phyloP scores from a whole-genome alignment of 352 stramenopile species.

The Phytophthora megakarya region DNA sequence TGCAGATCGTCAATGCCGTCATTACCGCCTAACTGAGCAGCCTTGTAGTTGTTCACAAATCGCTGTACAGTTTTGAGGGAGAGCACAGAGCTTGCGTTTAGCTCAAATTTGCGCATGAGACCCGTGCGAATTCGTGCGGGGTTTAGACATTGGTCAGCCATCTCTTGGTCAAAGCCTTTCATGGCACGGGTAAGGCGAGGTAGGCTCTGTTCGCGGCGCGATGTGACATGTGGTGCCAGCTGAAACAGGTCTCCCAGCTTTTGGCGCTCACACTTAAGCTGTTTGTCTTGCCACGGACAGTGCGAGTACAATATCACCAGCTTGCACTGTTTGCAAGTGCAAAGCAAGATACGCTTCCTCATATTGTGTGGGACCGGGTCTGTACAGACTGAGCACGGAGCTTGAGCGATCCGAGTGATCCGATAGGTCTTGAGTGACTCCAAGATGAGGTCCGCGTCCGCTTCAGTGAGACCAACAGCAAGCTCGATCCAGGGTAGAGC shows the following conservation, averaged over 20 bases:
- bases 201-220: background rate
- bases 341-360: constrained; percentile 5
- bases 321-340: constrained; percentile 2
- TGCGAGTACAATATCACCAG: background rate
- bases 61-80: constrained; percentile 8
- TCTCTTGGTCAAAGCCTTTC: constrained; percentile 9
- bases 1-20: too few relatives aligned
- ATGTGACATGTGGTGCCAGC: background rate
- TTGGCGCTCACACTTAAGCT: constrained; percentile 3
- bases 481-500: constrained; percentile 5
- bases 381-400: background rate
- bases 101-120: constrained; percentile 7
- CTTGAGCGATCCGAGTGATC: background rate
- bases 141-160: constrained; percentile 4
- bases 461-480: background rate
- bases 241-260: constrained; percentile 1
- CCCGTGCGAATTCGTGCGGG: background rate
- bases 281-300: constrained; percentile 6
- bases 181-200: background rate
- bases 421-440: constrained; percentile 1
- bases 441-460: background rate
- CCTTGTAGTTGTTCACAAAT: constrained; percentile 3
- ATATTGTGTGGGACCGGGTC: constrained; percentile 6
- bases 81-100: background rate
- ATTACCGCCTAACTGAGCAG: too few relatives aligned